phyloP scores from a whole-genome alignment of 2,329 filamentous ascomycete genomes.

The Fusarium tuaranense region DNA sequence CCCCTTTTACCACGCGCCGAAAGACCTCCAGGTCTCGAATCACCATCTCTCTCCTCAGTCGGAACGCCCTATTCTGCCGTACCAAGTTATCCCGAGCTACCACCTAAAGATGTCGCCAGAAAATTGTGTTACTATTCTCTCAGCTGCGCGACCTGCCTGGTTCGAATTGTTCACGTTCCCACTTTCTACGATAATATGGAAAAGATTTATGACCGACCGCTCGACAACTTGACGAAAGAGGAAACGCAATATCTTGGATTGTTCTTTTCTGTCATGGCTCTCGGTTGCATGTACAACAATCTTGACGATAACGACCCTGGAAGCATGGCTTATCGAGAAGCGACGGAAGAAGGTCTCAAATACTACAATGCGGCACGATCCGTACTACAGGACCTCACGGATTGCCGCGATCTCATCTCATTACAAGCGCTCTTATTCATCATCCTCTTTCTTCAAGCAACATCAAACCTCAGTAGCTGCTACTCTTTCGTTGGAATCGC shows the following conservation, averaged over 20 bases:
- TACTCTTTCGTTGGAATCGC: constrained; percentile 86
- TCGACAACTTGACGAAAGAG: constrained; percentile 71
- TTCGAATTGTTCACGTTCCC: constrained; percentile 83
- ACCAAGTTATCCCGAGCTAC: constrained; percentile 74
- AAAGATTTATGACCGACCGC: constrained; percentile 77
- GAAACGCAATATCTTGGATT: constrained; percentile 78
- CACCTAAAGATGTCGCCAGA: constrained; percentile 68
- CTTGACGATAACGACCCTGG: constrained; percentile 66
- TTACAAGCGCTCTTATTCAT: constrained; percentile 83
- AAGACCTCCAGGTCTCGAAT: constrained; percentile 71
- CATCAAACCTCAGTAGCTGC: constrained; percentile 82
- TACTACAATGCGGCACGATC: constrained; percentile 78
- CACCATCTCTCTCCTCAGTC: constrained; percentile 70
- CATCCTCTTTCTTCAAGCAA: constrained; percentile 83
- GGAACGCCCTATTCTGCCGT: constrained; percentile 71
- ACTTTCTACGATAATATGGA: constrained; percentile 84
- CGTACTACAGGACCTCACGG: constrained; percentile 73
- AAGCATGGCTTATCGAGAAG: constrained; percentile 60
- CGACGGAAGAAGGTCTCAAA: constrained; percentile 73
- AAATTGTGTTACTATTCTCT: constrained; percentile 67
- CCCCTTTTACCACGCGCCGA: constrained; percentile 68
- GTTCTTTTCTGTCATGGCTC: constrained; percentile 76
- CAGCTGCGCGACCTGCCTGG: constrained; percentile 67
- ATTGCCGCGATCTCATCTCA: constrained; percentile 79
- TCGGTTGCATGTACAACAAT: constrained; percentile 78